Evolutionary conservation across 2,329 filamentous ascomycete genomes (phyloP).

Genomic region (Tetracladium maxilliforme): DNA sequence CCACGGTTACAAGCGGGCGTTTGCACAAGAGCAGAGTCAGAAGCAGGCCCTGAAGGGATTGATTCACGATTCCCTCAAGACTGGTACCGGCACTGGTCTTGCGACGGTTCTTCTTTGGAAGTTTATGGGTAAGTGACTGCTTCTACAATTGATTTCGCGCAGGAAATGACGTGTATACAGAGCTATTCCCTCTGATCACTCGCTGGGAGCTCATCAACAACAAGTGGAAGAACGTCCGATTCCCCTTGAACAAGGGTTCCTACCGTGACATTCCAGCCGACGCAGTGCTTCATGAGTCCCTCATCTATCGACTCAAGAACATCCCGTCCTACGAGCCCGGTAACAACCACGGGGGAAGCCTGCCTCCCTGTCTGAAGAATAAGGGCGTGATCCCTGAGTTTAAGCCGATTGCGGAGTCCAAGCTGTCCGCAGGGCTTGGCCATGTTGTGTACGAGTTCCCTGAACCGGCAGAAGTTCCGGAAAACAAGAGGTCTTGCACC

Average conservation of each 20-base stretch:
- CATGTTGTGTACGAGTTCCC: no score
- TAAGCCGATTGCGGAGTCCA: no score
- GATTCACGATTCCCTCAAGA: slow-evolving; percentile 23
- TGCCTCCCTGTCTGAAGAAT: no score
- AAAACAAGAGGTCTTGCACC: no score
- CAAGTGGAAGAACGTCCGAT: slow-evolving; percentile 18
- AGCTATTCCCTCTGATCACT: slow-evolving; percentile 22
- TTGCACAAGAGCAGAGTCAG: no score
- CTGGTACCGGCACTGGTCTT: slow-evolving; percentile 20
- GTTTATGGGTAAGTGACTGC: slow-evolving; percentile 21
- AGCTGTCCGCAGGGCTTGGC: no score
- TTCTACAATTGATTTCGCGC: neutral
- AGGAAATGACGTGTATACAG: slow-evolving; percentile 7
- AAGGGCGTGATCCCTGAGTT: no score
- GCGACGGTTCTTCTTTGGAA: slow-evolving; percentile 25
- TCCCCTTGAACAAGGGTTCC: slow-evolving; percentile 20
- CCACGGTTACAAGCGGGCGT: no score
- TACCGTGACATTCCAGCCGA: slow-evolving; percentile 22
- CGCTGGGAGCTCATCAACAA: slow-evolving; percentile 22
- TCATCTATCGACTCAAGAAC: slow-evolving; percentile 18
- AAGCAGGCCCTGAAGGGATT: no score
- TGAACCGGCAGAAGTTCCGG: no score
- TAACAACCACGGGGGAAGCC: no score
- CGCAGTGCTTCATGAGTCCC: slow-evolving; percentile 21
- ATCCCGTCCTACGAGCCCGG: no score